These are phyloP conservation scores for Colletotrichum falcatum DNA, from an alignment of 2,329 filamentous ascomycete species.

Conservation along the genomic window DNA sequence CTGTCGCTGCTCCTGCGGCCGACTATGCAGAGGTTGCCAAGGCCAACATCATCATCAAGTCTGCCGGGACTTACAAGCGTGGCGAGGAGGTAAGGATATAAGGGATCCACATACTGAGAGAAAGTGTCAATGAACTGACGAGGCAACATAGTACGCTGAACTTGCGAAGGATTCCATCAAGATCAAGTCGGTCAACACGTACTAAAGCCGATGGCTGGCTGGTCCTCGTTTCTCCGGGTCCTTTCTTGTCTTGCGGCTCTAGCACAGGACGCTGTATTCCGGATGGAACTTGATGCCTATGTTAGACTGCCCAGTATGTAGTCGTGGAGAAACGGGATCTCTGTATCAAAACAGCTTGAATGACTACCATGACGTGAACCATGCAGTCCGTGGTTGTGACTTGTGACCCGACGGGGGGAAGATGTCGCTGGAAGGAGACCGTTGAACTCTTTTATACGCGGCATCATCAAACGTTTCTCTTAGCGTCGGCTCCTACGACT, in stretches of 20 bases:
- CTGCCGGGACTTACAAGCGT: conserved; percentile 20
- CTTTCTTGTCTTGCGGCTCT: background rate
- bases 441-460: background rate
- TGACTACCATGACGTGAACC: background rate
- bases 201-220: background rate
- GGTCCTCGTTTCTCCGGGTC: too few species aligned
- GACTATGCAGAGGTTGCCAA: conserved; percentile 21
- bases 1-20: conserved; percentile 4
- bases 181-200: conserved; percentile 24
- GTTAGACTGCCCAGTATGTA: too few species aligned
- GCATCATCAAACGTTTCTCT: background rate
- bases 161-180: conserved; percentile 18
- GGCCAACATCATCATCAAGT: conserved; percentile 15
- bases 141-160: background rate
- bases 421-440: background rate
- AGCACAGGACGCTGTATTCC: background rate
- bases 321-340: background rate
- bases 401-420: too few species aligned
- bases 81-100: conserved; percentile 8
- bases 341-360: background rate
- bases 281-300: background rate
- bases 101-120: too few species aligned
- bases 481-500: background rate
- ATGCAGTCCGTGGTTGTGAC: too few species aligned
- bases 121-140: background rate